phyloP scores from a whole-genome alignment of 2,329 filamentous ascomycete genomes.

The Xylariaceae sp. region DNA sequence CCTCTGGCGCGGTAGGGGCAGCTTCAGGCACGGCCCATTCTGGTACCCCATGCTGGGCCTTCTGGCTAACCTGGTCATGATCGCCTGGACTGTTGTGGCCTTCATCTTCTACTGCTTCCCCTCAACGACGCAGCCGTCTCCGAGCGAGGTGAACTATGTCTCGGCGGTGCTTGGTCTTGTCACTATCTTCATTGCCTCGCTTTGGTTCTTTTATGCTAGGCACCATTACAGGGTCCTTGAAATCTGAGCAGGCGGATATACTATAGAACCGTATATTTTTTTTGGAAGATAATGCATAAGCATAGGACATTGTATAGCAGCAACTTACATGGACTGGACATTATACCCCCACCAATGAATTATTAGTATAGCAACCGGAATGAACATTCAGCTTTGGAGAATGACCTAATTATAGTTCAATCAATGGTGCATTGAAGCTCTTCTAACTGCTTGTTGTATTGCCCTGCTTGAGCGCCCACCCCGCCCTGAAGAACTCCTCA shows the following conservation, averaged over 20 bases:
- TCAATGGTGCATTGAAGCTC: too few relatives aligned
- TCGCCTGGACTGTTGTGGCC: neutral
- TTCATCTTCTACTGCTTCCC: neutral
- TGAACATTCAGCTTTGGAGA: too few relatives aligned
- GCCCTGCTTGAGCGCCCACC: neutral
- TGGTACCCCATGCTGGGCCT: neutral
- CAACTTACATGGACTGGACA: too few relatives aligned
- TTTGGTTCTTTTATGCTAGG: neutral
- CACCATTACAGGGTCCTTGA: neutral
- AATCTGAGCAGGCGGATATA: too few relatives aligned
- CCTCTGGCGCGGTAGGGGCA: neutral
- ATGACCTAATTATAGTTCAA: too few relatives aligned
- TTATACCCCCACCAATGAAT: too few relatives aligned
- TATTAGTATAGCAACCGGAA: too few relatives aligned
- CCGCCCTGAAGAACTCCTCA: neutral
- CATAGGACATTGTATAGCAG: too few relatives aligned
- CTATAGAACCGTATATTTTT: too few relatives aligned
- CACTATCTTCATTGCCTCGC: neutral
- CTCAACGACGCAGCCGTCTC: neutral
- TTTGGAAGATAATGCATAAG: too few relatives aligned
- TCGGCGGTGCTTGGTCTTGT: neutral
- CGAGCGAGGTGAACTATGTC: neutral
- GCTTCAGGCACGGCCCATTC: neutral
- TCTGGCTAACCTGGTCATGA: neutral
- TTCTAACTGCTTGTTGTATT: neutral